Base-by-base conservation (phyloP, 441 rosid genomes). In the Arabidopsis hybrid region DNA sequence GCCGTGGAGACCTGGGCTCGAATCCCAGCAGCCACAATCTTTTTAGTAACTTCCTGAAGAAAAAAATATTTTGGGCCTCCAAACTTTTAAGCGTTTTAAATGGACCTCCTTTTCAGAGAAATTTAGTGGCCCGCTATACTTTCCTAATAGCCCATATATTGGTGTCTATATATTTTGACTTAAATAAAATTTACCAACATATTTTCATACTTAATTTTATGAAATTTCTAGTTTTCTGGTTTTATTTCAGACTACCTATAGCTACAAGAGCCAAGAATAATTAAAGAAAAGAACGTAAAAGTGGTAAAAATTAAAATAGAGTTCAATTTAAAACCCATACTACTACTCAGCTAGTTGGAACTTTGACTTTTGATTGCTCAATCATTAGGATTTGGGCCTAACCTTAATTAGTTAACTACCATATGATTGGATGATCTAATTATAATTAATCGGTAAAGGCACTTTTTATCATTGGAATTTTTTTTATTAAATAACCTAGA, bases 1-100 rank as follows among this genome's bases (percentile, higher is more conserved):
- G 87, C 87, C 86, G 86, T 86, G 80, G 83, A 84, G 85, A 86
- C 85, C 86, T 82, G 88, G 86, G 86, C 85, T 86, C 86, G 84
- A 84, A 76, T 79, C 85, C 86, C 88, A 78, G 84, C 84, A 83
- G 86, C 88, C 88, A 84, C 86, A 83, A n/a, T n/a, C n/a, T 11
- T 12, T 42, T 26, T 26, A 26, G 29, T 26, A 26, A 26, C 29
- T 26, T 26, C 0, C 29, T 26, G 29, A 26, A 26, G n/a, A 26
- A 26, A 0, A 1, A 11, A 10, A 4, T 11, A 9, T 6, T 7
- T 7, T 17, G 14, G 56, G 55, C 6, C 55, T 63, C 16, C n/a
- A n/a, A 7, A 29, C 12, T 64, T 31, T 0, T 5, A 47, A 12
- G 34, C 45, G 16, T 5, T 65, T 47, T 49, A 34, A 49, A 32